These are phyloP conservation scores for Rosa persica DNA, from an alignment of 306 rosid genomes.

Conservation along the genomic window DNA sequence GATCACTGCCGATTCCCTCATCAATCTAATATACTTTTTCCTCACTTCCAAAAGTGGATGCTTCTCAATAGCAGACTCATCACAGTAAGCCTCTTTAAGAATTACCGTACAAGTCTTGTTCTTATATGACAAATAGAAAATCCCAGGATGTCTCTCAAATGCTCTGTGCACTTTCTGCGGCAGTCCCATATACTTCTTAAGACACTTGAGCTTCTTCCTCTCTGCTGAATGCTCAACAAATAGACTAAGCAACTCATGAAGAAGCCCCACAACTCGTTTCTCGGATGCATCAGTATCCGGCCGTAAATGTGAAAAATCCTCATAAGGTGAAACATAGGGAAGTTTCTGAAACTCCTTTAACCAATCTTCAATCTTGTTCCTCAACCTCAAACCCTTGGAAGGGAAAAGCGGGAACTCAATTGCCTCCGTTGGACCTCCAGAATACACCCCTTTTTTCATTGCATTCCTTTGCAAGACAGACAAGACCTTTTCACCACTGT, in stretches of 20 bases:
- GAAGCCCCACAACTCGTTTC: conserved; percentile 75
- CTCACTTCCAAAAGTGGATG: conserved; percentile 77
- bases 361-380: conserved; percentile 73
- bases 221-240: conserved; percentile 86
- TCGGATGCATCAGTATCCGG: conserved; percentile 64
- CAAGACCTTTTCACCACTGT: conserved; percentile 42
- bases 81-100: conserved; percentile 71
- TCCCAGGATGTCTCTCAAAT: conserved; percentile 82
- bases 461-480: conserved; percentile 67
- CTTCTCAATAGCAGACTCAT: conserved; percentile 47
- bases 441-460: conserved; percentile 49
- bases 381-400: conserved; percentile 76
- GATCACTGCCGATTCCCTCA: conserved; percentile 56
- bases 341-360: conserved; percentile 72
- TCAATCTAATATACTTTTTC: conserved; percentile 62
- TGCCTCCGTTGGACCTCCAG: conserved; percentile 53
- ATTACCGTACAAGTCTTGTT: conserved; percentile 81
- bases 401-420: conserved; percentile 72
- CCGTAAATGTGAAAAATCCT: conserved; percentile 50
- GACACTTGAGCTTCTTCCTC: conserved; percentile 76
- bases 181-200: conserved; percentile 68
- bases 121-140: conserved; percentile 68
- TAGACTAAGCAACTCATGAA: conserved; percentile 77
- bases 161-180: conserved; percentile 89
- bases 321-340: conserved; percentile 86